Evolutionary conservation across 1,284 basidiomycete species (phyloP), one percentile per base, ranked within the genome.

Genomic region (Leucoagaricus sp.): DNA sequence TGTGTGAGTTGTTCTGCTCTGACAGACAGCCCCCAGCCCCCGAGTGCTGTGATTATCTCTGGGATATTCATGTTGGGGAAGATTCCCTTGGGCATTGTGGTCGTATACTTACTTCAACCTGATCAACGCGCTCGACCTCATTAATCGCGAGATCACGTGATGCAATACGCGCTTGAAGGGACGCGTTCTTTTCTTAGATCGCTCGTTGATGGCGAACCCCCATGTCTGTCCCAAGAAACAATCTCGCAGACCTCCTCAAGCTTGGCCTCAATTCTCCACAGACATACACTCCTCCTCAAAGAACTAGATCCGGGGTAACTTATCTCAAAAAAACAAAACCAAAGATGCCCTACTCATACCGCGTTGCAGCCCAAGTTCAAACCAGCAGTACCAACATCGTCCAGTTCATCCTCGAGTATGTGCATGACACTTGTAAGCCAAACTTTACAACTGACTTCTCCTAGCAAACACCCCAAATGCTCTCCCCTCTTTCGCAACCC

Each of bases 1-100:
- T 81, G 80, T 25, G 78, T 67, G 41, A 95, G 81, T 63, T 93
- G 89, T 56, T 91, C 87, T 46, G 78, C 77, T 57, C 80, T 82
- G 34, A 90, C 78, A 7, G 79, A 75, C 29, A 89, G 73, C 0
- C 83, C 83, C 87, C 89, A 91, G 19, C 79, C 82, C 10, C 77
- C 73, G 31, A 91, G 78, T 2, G 85, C 77, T 41, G 75, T 70
- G 34, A 86, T 80, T 25, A 90, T 86, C 57, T 90, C 87, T 25
- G 74, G 65, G 28, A 79, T 73, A 34, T 79, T 75, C 80, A 90
- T 84, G 36, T 81, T 78, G 2, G 89, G 88, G 60, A 86, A 89
- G 38, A 74, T 78, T 17, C 72, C 75, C 63, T 79, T 80, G 7
- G 68, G 70, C 72, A 74, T 77, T 38, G 59, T 67, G 36, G 13